Evolutionary conservation across 1,284 basidiomycete genomes (phyloP).

Genomic region (Rhizoctonia solani): DNA sequence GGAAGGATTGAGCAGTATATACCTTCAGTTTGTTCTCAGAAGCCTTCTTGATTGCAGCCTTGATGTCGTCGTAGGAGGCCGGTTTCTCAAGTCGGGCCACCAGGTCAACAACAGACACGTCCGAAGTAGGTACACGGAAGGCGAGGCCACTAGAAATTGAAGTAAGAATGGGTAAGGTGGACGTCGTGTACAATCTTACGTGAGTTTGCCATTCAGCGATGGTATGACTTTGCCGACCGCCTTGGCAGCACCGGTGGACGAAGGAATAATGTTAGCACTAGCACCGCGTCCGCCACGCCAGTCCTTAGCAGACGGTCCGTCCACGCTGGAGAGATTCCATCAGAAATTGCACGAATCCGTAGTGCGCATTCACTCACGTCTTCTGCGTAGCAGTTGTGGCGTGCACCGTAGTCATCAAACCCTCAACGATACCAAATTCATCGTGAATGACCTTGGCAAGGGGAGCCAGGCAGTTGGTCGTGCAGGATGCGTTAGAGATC

Average conservation of each 20-base stretch:
- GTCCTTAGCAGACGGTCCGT: slow-evolving; percentile 93
- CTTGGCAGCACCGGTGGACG: slow-evolving; percentile 99
- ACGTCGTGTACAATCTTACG: slow-evolving; percentile 53
- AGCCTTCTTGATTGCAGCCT: slow-evolving; percentile 83
- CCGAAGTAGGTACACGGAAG: slow-evolving; percentile 97
- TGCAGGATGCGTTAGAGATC: slow-evolving; percentile 99
- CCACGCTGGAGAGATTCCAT: slow-evolving; percentile 71
- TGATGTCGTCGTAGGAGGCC: slow-evolving; percentile 90
- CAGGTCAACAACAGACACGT: slow-evolving; percentile 98
- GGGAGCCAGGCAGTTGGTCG: slow-evolving; percentile 98
- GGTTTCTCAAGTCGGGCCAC: slow-evolving; percentile 91
- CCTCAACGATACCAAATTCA: slow-evolving; percentile 93
- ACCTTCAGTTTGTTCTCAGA: slow-evolving; percentile 65
- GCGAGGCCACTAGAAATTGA: slow-evolving; percentile 73
- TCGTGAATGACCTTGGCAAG: slow-evolving; percentile 98
- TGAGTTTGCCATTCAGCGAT: slow-evolving; percentile 94
- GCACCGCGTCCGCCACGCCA: slow-evolving; percentile 97
- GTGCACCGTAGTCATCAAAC: slow-evolving; percentile 99
- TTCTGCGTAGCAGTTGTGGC: slow-evolving; percentile 98
- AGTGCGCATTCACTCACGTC: slow-evolving; percentile 2
- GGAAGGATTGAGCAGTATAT: not conserved
- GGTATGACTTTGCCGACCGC: slow-evolving; percentile 99
- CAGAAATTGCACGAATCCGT: not conserved
- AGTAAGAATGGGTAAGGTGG: not conserved
- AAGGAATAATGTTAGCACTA: slow-evolving; percentile 99